Conservation (phyloP, 2,329 filamentous ascomycete species). For the Fusarium pininemorale region DNA sequence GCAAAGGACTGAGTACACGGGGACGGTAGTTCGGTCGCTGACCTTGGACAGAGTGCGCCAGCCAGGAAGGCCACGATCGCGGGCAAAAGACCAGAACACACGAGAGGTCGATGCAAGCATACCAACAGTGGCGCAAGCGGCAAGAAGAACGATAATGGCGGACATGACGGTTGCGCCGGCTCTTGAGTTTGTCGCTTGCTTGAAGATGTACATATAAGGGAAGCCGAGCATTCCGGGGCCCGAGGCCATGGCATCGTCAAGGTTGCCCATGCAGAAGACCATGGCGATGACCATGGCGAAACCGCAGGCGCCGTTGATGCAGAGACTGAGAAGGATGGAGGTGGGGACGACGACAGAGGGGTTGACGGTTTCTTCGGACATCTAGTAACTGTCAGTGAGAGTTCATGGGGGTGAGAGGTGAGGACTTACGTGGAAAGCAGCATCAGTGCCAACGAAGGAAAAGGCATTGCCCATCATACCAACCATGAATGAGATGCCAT, state of each 20-base stretch:
- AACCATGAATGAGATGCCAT: constrained; percentile 56
- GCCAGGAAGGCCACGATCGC: constrained; percentile 46
- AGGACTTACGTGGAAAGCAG: constrained; percentile 43
- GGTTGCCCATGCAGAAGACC: constrained; percentile 62
- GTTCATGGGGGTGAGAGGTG: rapidly evolving
- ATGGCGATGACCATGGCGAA: constrained; percentile 66
- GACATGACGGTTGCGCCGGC: constrained; percentile 61
- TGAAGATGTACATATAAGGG: constrained; percentile 68
- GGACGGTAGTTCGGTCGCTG: constrained; percentile 41
- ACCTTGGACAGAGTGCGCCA: constrained; percentile 44
- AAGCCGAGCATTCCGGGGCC: constrained; percentile 55
- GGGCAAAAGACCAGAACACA: constrained; percentile 63
- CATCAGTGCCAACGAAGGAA: constrained; percentile 46
- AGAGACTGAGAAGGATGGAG: constrained; percentile 58
- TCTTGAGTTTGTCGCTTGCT: constrained; percentile 57
- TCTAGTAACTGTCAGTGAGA: constrained; percentile 34
- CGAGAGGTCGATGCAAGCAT: constrained; percentile 67
- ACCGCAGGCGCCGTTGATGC: constrained; percentile 62
- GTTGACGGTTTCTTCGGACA: constrained; percentile 58
- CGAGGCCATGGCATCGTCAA: constrained; percentile 54
- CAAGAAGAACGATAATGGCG: constrained; percentile 58
- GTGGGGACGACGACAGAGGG: constrained; percentile 60
- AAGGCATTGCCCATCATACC: constrained; percentile 55
- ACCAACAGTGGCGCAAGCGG: constrained; percentile 59
- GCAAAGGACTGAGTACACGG: constrained; percentile 40